Percentiles rank a stretch among this genome's conserved stretches.
phyloP scores from a whole-genome alignment of 768 basidiomycete species.

The Amanita muscaria region DNA sequence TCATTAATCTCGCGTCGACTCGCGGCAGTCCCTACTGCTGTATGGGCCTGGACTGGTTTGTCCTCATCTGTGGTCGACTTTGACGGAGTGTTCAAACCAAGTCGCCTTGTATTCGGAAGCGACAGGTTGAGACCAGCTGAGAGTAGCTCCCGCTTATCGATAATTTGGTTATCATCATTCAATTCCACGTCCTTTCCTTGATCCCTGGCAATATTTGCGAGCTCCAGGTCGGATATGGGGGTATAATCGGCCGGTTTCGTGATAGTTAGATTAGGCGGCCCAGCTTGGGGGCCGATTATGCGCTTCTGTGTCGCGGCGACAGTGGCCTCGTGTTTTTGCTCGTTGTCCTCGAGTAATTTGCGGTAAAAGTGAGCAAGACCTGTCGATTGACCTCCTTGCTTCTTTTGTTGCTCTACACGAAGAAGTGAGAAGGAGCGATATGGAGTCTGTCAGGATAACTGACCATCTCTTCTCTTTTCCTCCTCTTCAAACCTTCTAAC shows the following conservation, averaged over 20 bases:
- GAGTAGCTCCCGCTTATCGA: conserved; percentile 90
- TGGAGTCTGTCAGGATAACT: conserved; percentile 30
- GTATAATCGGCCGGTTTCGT: conserved; percentile 59
- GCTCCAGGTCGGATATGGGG: conserved; percentile 62
- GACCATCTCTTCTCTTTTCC: conserved; percentile 83
- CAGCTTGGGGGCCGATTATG: conserved; percentile 55
- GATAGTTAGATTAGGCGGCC: conserved; percentile 63
- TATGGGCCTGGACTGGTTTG: conserved; percentile 42
- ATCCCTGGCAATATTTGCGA: conserved; percentile 58
- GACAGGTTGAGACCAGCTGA: conserved; percentile 89
- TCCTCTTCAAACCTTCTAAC: conserved; percentile 88
- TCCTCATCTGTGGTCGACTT: conserved; percentile 12
- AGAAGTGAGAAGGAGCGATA: too few relatives aligned
- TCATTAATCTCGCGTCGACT: conserved; percentile 76
- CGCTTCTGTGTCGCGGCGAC: conserved; percentile 67
- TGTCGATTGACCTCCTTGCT: conserved; percentile 43
- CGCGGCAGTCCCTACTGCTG: conserved; percentile 81
- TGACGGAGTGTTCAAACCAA: conserved; percentile 36
- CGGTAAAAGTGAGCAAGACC: conserved; percentile 87
- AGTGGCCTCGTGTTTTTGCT: conserved; percentile 78
- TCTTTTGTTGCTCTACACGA: conserved; percentile 58
- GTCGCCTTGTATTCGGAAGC: conserved; percentile 66
- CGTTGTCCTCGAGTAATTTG: conserved; percentile 68
- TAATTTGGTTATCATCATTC: conserved; percentile 95
- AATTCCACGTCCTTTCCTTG: conserved; percentile 84